Conservation (phyloP, 129 eudicot genomes). For the Escallonia rubra region DNA sequence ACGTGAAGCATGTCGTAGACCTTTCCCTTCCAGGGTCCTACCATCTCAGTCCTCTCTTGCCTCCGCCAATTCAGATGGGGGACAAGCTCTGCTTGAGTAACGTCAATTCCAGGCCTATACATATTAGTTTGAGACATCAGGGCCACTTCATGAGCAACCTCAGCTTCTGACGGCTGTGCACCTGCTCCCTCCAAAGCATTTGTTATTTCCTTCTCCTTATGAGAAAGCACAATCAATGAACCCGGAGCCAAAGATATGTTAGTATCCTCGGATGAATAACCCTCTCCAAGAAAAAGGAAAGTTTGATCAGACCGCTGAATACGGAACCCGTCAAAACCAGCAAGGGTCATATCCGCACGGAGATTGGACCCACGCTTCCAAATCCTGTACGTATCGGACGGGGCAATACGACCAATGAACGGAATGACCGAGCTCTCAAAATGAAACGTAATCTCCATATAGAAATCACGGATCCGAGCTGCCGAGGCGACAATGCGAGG, state of each 20-base stretch:
- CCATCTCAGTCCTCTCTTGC: slow-evolving; percentile 80
- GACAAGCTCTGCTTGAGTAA: slow-evolving; percentile 93
- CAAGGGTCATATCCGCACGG: slow-evolving; percentile 99
- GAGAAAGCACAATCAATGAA: slow-evolving; percentile 81
- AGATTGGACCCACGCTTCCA: slow-evolving; percentile 96
- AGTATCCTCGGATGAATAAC: slow-evolving; percentile 56
- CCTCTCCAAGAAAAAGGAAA: slow-evolving; percentile 87
- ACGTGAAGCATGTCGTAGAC: slow-evolving; percentile 94
- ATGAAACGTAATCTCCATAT: slow-evolving; percentile 91
- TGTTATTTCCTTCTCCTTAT: slow-evolving; percentile 87
- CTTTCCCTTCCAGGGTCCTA: slow-evolving; percentile 89
- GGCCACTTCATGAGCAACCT: slow-evolving; percentile 91
- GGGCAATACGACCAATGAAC: slow-evolving; percentile 88
- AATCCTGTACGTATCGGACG: slow-evolving; percentile 86
- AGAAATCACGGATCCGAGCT: slow-evolving; percentile 73
- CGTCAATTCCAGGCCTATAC: slow-evolving; percentile 96
- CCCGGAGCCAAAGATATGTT: slow-evolving; percentile 66
- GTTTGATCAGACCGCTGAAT: slow-evolving; percentile 95
- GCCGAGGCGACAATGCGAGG: slow-evolving; percentile 92
- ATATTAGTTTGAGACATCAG: slow-evolving; percentile 93
- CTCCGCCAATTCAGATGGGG: slow-evolving; percentile 90
- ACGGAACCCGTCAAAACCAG: slow-evolving; percentile 92
- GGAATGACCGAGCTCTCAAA: slow-evolving; percentile 97
- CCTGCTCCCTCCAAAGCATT: slow-evolving; percentile 98
- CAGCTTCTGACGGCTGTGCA: slow-evolving; percentile 85